These are phyloP conservation scores for Sclerotiophoma versabilis DNA, from an alignment of 2,329 filamentous ascomycete genomes.

Conservation along the genomic window DNA sequence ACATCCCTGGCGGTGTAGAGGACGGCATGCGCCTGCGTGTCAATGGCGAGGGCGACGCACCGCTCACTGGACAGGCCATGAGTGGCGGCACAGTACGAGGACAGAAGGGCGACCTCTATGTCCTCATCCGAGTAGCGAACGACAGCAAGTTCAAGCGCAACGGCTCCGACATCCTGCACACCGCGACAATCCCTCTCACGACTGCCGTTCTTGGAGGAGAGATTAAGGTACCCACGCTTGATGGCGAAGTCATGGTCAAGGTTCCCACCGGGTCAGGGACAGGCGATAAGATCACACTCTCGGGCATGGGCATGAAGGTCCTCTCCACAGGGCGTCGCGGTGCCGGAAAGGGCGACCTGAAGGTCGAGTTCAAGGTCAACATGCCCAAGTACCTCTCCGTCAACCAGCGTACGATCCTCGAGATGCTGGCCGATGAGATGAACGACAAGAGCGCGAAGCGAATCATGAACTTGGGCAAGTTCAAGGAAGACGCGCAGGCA, in stretches of 20 bases:
- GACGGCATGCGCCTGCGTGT: slow-evolving; percentile 93
- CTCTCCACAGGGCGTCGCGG: slow-evolving; percentile 65
- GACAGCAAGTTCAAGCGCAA: slow-evolving; percentile 88
- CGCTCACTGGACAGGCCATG: slow-evolving; percentile 74
- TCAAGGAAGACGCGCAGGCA: slow-evolving; percentile 40
- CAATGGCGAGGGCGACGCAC: slow-evolving; percentile 84
- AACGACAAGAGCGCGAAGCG: slow-evolving; percentile 89
- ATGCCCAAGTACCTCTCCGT: slow-evolving; percentile 95
- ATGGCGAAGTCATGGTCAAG: slow-evolving; percentile 88
- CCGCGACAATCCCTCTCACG: slow-evolving; percentile 87
- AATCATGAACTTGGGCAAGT: slow-evolving; percentile 79
- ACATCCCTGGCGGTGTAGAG: slow-evolving; percentile 94
- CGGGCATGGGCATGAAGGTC: slow-evolving; percentile 93
- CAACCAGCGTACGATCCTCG: slow-evolving; percentile 90
- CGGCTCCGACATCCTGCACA: slow-evolving; percentile 91
- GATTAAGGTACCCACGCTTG: slow-evolving; percentile 85
- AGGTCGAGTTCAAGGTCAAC: slow-evolving; percentile 90
- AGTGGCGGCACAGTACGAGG: slow-evolving; percentile 66
- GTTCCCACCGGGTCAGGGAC: slow-evolving; percentile 90
- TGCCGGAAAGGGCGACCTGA: slow-evolving; percentile 77
- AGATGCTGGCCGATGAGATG: slow-evolving; percentile 97
- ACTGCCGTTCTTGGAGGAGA: slow-evolving; percentile 93
- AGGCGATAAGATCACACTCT: slow-evolving; percentile 87
- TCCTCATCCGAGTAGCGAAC: slow-evolving; percentile 86
- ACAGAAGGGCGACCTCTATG: slow-evolving; percentile 87